Base-by-base conservation (phyloP, 1,139 yeast species). In the Yamadazyma friedrichii region DNA sequence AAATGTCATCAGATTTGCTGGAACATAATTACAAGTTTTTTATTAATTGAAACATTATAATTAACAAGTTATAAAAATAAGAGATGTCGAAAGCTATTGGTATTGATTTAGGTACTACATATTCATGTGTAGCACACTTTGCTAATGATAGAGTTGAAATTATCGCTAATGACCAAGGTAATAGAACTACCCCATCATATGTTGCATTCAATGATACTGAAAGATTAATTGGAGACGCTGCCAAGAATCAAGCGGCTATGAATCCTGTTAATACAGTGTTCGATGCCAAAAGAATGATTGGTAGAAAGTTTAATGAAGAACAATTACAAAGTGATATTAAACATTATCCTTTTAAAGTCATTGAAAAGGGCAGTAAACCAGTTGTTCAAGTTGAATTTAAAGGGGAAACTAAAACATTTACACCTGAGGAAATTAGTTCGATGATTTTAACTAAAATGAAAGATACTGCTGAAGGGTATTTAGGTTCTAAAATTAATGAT, bases 91-190 rank as follows among this genome's bases (percentile, higher is more conserved):
- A 76, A 65, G 86, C 88, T 64, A 76, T 83, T 50, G 89, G 88
- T 63, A 83, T 83, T 69, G 89, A 83, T 70, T 81, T 83, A 74
- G 89, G 89, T 64, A 83, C 89, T 39, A 83, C 89, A 37, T 83
- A 82, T 68, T 82, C 88, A 27, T 82, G 88, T 78, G 89, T 82
- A 47, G 89, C 87, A 35, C 86, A 80, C 62, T 81, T 76, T 55
- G 60, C 84, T 39, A 82, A 82, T 54, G 88, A 83, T 57, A 72
- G 84, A 54, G 84, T 80, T 34, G 85, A 80, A 58, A 80, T 80
- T 55, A 79, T 80, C 55, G 85, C 85, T 47, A 80, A 80, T 53
- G 84, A 78, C 61, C 84, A 79, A 65, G 85, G 85, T 74, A 79
- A 79, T 69, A 75, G 85, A 73, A 80, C 84, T 37, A 80, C 86